Evolutionary conservation across 2,329 filamentous ascomycete genomes (phyloP).

Genomic region (Claviceps pusilla): DNA sequence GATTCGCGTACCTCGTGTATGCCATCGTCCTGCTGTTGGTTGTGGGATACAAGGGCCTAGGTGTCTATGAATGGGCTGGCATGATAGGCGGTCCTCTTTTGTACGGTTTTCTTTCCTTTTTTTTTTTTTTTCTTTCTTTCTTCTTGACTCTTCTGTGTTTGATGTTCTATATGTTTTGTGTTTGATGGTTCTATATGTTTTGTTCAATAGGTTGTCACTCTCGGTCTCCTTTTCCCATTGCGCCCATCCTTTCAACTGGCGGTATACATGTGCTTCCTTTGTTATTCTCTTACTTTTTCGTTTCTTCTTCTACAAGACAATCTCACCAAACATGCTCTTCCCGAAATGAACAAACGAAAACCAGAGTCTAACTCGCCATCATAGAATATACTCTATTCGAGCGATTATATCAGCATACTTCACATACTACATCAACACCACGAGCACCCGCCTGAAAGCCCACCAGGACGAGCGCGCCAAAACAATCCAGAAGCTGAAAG

Average conservation of each 20-base stretch:
- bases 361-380: not conserved
- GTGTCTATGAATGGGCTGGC: conserved; percentile 60
- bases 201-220: too few relatives aligned
- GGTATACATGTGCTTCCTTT: too few relatives aligned
- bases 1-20: conserved; percentile 80
- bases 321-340: too few relatives aligned
- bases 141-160: not conserved
- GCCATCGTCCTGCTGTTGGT: conserved; percentile 70
- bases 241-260: too few relatives aligned
- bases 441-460: conserved; percentile 54
- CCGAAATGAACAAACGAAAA: not conserved
- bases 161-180: too few relatives aligned
- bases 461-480: conserved; percentile 65
- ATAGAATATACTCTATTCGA: conserved; percentile 66
- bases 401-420: conserved; percentile 55
- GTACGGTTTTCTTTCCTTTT: conserved; percentile 31
- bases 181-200: too few relatives aligned
- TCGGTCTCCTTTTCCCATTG: too few relatives aligned
- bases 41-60: conserved; percentile 69
- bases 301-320: too few relatives aligned
- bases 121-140: too few relatives aligned
- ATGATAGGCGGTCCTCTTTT: conserved; percentile 64
- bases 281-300: too few relatives aligned
- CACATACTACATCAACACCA: conserved; percentile 61
- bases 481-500: conserved; percentile 89